Base-by-base conservation (phyloP, 2,329 filamentous ascomycete species). In the Xylariaceae sp. region DNA sequence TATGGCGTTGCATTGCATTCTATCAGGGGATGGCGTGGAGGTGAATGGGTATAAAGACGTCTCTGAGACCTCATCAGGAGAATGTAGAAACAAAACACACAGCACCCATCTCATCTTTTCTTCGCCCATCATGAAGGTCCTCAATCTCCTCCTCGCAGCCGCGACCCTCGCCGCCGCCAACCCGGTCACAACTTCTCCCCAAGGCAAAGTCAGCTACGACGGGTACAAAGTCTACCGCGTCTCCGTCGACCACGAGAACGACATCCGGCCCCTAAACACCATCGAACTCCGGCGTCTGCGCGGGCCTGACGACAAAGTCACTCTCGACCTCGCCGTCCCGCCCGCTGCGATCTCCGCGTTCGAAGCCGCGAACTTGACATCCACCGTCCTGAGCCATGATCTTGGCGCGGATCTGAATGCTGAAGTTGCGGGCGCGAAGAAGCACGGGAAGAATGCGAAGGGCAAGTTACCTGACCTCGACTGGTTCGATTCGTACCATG, bases 401-500 rank as follows among this genome's bases (percentile, higher is more conserved):
- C 56, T 73, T 10, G 70, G 69, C 9, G 67, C 62, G 23, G 67
- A 70, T 9, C 67, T 74, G 44, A 62, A 65, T 2, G 63, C 63
- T 2, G 73, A 74, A 61, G 57, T 2, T 56, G 68, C 5, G 59
- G 63, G 6, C 42, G 55, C 15, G 69, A 70, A 49, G 56, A 7
- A 17, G 10, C 3, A 62, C 53, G 6, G 59, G 35, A 56, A 61
- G 1, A 35, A 50, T 1, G 9, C 23, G 11, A 42, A 51, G n/a
- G 56, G 18, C 4, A 61, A 59, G 45, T 55, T 64, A 10, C 73
- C 75, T 5, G 70, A 68, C 51, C 53, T 73, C 17, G 73, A 76
- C 3, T 84, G 80, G 79, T 84, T 82, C 70, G 74, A 79, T 56
- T 71, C 74, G 13, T 84, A 84, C 62, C 82, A 85, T 60, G 56